Evolutionary conservation across 2,329 filamentous ascomycete species (phyloP), one percentile per base, ranked within the genome.

Genomic region (Alternaria triticimaculans): DNA sequence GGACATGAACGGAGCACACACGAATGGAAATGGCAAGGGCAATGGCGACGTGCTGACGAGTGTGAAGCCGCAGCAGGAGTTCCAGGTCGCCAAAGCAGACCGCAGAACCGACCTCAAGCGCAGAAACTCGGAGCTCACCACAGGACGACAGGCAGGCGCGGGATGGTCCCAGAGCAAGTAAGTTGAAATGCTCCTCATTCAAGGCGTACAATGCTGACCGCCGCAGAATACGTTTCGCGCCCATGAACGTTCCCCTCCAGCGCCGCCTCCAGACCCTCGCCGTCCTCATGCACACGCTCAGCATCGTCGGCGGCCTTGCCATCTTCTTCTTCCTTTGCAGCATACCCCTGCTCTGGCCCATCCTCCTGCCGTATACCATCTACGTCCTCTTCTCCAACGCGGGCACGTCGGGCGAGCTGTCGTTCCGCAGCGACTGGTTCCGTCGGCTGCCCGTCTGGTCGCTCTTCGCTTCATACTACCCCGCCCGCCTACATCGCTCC

Each of bases 401-500:
- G 18, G 88, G 90, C 15, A 91, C 89, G 3, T 90, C 93, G 54
- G 95, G 95, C 45, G 88, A 87, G 45, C 86, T 97, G 26, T 87
- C 85, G 4, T 89, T 90, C 73, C 91, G 96, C 60, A 94, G 89
- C 43, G 87, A 93, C 63, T 88, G 91, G 76, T 82, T 95, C 65
- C 90, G 95, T 18, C 88, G 87, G 12, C 86, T 91, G 53, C 88
- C 88, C 28, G 82, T 97, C 48, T 99, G 95, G 95, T 92, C 87
- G 41, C 87, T 96, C 49, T 98, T 97, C 77, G 94, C 92, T 25
- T 92, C 89, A 15, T 99, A 98, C 83, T 99, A 96, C 76, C 96
- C 96, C 5, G 93, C 94, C 51, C 88, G 87, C 60, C 86, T 99
- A 43, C 94, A 98, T 82, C 93, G 96, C 69, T 96, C 93, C 5